Percentiles rank a stretch among this genome's conserved stretches.
These are phyloP conservation scores for Fomitiporia mediterranea DNA, from an alignment of 1,284 basidiomycete genomes.

Conservation along the genomic window DNA sequence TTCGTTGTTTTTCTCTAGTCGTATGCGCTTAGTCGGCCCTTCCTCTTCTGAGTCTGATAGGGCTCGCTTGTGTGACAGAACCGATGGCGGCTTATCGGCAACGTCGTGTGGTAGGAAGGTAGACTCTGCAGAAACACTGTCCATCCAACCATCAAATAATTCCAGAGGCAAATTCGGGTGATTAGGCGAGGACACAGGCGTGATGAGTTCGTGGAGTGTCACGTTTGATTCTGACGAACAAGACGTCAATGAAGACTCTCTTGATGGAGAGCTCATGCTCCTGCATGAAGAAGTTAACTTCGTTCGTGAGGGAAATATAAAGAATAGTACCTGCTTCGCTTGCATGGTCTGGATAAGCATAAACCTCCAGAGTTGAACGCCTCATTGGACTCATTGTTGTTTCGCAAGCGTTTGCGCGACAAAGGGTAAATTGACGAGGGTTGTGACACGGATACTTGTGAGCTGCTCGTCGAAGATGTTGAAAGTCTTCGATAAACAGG, in stretches of 20 bases:
- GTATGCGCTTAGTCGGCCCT: background rate
- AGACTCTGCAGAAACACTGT: background rate
- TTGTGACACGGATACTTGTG: background rate
- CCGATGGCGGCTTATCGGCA: background rate
- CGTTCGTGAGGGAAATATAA: background rate
- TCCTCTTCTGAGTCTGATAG: slow-evolving; percentile 20
- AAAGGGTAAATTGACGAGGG: background rate
- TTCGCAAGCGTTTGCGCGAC: background rate
- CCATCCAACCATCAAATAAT: slow-evolving; percentile 3
- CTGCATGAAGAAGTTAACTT: background rate
- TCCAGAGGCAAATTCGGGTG: background rate
- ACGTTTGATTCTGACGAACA: background rate
- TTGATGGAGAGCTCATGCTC: background rate
- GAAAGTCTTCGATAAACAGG: slow-evolving; percentile 16
- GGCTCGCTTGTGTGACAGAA: slow-evolving; percentile 30
- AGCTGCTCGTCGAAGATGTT: background rate
- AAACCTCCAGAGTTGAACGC: background rate
- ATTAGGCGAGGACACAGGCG: background rate
- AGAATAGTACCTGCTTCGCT: slow-evolving; percentile 1
- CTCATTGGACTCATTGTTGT: background rate
- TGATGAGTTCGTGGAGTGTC: background rate
- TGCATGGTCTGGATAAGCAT: background rate
- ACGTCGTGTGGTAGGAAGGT: background rate
- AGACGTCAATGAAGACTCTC: background rate
- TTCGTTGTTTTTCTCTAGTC: background rate